phyloP scores from a whole-genome alignment of 495 filamentous ascomycete species.

The Lasiosphaeria miniovina region DNA sequence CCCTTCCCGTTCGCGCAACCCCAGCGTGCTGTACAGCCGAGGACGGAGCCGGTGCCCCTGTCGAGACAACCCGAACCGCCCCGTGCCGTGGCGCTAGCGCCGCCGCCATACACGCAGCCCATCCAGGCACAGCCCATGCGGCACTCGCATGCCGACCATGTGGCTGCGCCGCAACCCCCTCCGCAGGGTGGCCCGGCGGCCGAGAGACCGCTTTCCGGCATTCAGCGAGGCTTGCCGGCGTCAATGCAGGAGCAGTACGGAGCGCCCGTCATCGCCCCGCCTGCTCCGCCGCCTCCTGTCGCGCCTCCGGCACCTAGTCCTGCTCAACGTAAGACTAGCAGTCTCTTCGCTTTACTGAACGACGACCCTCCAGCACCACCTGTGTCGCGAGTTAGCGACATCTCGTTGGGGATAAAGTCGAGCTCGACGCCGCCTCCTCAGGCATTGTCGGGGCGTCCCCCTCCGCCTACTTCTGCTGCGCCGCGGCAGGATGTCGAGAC shows the following conservation, averaged over 20 bases:
- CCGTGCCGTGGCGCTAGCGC: constrained; percentile 33
- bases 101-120: constrained; percentile 30
- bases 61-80: constrained; percentile 43
- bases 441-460: constrained; percentile 34
- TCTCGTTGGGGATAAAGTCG: constrained; percentile 33
- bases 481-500: constrained; percentile 38
- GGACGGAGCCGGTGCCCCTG: constrained; percentile 37
- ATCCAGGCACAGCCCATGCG: constrained; percentile 34
- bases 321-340: constrained; percentile 44
- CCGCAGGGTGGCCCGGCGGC: constrained; percentile 16
- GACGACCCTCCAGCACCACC: constrained; percentile 45
- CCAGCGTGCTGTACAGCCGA: constrained; percentile 30
- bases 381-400: constrained; percentile 40
- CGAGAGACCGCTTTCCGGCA: constrained; percentile 29
- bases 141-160: constrained; percentile 28
- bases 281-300: constrained; percentile 30
- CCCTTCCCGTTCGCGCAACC: constrained; percentile 28
- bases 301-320: constrained; percentile 32
- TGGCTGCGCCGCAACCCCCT: constrained; percentile 27
- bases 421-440: constrained; percentile 46
- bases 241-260: constrained; percentile 39
- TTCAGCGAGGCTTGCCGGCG: constrained; percentile 32
- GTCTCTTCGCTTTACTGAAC: constrained; percentile 49
- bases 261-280: constrained; percentile 29
- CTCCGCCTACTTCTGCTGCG: constrained; percentile 31